Conservation (phyloP, 345 rosid species). For the Acer saccharum region DNA sequence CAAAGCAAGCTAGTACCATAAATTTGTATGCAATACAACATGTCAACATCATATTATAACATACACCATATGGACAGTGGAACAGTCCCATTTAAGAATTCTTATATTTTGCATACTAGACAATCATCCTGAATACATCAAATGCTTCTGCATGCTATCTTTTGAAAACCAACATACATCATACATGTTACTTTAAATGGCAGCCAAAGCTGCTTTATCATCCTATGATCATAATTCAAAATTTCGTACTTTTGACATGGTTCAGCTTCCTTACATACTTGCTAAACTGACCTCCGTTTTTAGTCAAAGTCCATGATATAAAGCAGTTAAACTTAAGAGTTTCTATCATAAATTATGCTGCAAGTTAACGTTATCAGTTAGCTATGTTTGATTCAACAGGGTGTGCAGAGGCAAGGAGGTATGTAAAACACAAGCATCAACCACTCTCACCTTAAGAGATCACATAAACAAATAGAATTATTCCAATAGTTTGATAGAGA, state of each 20-base stretch:
- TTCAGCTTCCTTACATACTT: neutral
- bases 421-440: neutral
- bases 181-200: neutral
- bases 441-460: neutral
- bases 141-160: neutral
- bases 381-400: neutral
- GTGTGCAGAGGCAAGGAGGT: neutral
- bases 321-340: neutral
- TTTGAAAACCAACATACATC: neutral
- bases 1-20: neutral
- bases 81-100: neutral
- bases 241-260: neutral
- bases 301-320: neutral
- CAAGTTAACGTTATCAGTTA: neutral
- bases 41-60: neutral
- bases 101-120: neutral
- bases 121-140: neutral
- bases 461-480: neutral
- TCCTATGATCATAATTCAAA: neutral
- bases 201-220: slow-evolving; percentile 1
- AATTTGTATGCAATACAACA: neutral
- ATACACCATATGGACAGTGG: neutral
- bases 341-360: slow-evolving; percentile 1
- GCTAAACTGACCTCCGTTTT: neutral
- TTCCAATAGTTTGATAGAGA: neutral